Base-by-base conservation (phyloP, 805 yeast species). In the Spathaspora passalidarum region DNA sequence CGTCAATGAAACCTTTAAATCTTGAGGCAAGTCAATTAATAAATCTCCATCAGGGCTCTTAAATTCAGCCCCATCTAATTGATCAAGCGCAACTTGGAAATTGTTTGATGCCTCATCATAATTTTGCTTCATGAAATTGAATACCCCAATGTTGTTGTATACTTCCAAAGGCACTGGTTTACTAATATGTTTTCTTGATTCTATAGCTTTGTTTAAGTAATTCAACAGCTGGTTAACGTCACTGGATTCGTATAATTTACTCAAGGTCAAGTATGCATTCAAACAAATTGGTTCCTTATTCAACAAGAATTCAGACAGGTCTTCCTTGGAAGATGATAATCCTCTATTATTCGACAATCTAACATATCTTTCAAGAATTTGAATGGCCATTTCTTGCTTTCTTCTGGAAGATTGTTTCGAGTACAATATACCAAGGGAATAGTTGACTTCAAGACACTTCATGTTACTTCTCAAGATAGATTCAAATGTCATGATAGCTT, bases 401-500 rank as follows among this genome's bases (percentile, higher is more conserved):
- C 68, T 60, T 39, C 57, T 60, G 1, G 69, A 61, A 40, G 35
- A 68, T 46, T 75, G 77, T 50, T 77, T 74, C 1, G 91, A 78
- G 56, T 87, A 85, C 34, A 90, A 65, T 55, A 85, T 63, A 21
- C 98, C 98, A 32, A 90, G 69, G 35, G 89, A 77, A 58, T 82
- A 86, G 50, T 80, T 76, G 2, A 86, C 84, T 63, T 91, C 97
- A 37, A 84, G 68, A 42, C 86, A 76, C 57, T 82, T 84, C 18
- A 88, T 84, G 56, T 82, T 76, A 14, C 76, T 69, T 54, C 84
- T 81, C 46, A 83, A 75, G 38, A 88, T 72, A 38, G 80, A 79
- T 60, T 92, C 98, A 57, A 88, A 86, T 0, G 96, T 82, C 51
- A 91, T 76, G 52, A 86, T 80, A 10, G 98, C 94, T 60, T 91